These are phyloP conservation scores for Euphorbia corollata DNA, from an alignment of 441 rosid genomes.

Conservation along the genomic window DNA sequence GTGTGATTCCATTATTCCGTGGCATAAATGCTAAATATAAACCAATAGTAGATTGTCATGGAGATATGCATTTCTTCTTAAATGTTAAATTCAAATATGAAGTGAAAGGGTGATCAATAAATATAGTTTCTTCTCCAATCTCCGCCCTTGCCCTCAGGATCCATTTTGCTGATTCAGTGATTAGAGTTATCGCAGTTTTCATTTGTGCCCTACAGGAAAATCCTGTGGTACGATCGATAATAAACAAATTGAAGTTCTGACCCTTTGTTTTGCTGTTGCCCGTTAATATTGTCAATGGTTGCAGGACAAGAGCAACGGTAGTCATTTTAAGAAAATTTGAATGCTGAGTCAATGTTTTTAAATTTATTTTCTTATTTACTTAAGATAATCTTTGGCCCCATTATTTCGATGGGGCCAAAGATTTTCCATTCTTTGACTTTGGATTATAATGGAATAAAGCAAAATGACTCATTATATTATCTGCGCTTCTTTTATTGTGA, in stretches of 20 bases:
- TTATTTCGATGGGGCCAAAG: too few species aligned
- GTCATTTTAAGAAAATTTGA: neutral
- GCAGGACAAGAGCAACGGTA: neutral
- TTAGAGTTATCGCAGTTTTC: neutral
- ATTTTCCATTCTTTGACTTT: too few species aligned
- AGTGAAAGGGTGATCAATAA: neutral
- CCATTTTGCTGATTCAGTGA: neutral
- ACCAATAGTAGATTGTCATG: neutral
- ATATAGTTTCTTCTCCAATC: neutral
- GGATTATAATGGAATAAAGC: too few species aligned
- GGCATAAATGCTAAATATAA: neutral
- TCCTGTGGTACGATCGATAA: neutral
- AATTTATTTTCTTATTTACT: too few species aligned
- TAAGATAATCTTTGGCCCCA: too few species aligned
- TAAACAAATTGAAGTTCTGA: neutral
- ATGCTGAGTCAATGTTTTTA: neutral
- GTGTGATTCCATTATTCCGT: conserved; percentile 5
- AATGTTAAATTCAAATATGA: neutral
- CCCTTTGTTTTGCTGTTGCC: neutral
- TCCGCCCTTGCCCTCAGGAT: neutral
- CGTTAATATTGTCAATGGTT: neutral
- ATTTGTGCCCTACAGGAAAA: neutral
- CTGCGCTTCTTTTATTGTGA: too few species aligned
- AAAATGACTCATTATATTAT: neutral
- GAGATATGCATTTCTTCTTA: neutral